These are phyloP conservation scores for Phyllosticta citriasiana DNA, from an alignment of 2,329 filamentous ascomycete species.

Conservation along the genomic window DNA sequence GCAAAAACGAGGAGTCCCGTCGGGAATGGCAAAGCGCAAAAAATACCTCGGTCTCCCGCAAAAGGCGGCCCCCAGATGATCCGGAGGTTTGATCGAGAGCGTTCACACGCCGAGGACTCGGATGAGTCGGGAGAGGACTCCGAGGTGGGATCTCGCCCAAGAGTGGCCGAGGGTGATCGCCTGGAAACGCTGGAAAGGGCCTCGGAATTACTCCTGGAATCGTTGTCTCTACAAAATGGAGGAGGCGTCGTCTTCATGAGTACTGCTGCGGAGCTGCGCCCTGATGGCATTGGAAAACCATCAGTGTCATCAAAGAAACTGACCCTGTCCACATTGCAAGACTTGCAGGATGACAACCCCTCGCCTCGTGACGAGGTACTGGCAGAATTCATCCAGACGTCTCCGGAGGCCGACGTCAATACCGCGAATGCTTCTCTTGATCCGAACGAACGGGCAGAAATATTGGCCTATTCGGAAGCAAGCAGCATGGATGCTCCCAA, in stretches of 20 bases:
- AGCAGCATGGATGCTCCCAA: background rate
- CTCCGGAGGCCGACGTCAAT: background rate
- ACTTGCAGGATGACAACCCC: background rate
- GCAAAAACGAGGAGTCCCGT: background rate
- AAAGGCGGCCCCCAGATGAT: background rate
- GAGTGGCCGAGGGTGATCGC: slow-evolving; percentile 24
- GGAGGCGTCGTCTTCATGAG: slow-evolving; percentile 36
- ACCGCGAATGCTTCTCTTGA: background rate
- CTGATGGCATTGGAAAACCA: background rate
- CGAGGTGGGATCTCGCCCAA: background rate
- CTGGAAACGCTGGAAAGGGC: slow-evolving; percentile 38
- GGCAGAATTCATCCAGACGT: background rate
- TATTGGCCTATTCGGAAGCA: background rate
- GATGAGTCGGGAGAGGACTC: background rate
- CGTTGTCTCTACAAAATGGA: slow-evolving; percentile 34
- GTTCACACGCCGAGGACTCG: background rate
- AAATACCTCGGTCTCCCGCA: background rate
- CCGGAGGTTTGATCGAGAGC: background rate
- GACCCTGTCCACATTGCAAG: background rate
- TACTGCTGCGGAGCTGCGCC: slow-evolving; percentile 4
- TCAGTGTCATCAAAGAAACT: background rate
- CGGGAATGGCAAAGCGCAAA: background rate
- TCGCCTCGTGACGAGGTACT: background rate
- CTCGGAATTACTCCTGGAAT: slow-evolving; percentile 38
- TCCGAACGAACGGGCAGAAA: slow-evolving; percentile 3